phyloP scores from a whole-genome alignment of 305 asterid genomes.

The Petunia hybrid region DNA sequence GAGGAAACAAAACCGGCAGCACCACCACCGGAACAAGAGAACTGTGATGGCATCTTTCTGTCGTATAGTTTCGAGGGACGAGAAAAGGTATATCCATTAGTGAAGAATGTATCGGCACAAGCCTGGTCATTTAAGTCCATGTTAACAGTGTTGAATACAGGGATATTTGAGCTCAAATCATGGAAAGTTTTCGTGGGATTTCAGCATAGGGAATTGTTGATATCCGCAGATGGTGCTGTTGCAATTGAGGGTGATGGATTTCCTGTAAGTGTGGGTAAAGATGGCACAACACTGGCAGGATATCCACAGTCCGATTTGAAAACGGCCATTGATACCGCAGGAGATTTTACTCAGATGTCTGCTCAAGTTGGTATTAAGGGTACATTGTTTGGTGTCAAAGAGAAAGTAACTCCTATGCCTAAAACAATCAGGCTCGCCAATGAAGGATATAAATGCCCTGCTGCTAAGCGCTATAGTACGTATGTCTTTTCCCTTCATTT shows the following conservation, averaged over 20 bases:
- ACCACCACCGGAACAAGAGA: slow-evolving; percentile 54
- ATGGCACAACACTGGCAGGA: slow-evolving; percentile 72
- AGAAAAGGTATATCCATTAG: slow-evolving; percentile 69
- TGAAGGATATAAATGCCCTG: slow-evolving; percentile 82
- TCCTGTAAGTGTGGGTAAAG: slow-evolving; percentile 61
- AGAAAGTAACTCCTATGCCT: slow-evolving; percentile 70
- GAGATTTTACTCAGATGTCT: slow-evolving; percentile 68
- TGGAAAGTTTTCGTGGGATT: slow-evolving; percentile 74
- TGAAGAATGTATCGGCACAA: slow-evolving; percentile 78
- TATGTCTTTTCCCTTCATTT: no score
- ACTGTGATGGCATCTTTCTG: slow-evolving; percentile 67
- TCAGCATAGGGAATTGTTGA: slow-evolving; percentile 69
- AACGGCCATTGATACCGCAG: slow-evolving; percentile 91
- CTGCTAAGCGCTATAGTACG: slow-evolving; percentile 53
- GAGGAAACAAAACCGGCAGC: slow-evolving; percentile 37
- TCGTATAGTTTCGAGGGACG: slow-evolving; percentile 65
- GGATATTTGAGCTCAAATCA: slow-evolving; percentile 60
- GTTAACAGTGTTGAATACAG: slow-evolving; percentile 59
- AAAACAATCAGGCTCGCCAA: slow-evolving; percentile 62
- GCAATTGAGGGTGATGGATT: slow-evolving; percentile 59
- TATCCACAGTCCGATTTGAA: slow-evolving; percentile 75
- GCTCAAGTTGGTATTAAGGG: slow-evolving; percentile 66
- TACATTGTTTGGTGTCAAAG: slow-evolving; percentile 66
- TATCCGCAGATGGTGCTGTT: slow-evolving; percentile 76
- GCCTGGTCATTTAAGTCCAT: slow-evolving; percentile 74